These are phyloP conservation scores for Gossypium turneri DNA, from an alignment of 345 rosid genomes.

Conservation along the genomic window DNA sequence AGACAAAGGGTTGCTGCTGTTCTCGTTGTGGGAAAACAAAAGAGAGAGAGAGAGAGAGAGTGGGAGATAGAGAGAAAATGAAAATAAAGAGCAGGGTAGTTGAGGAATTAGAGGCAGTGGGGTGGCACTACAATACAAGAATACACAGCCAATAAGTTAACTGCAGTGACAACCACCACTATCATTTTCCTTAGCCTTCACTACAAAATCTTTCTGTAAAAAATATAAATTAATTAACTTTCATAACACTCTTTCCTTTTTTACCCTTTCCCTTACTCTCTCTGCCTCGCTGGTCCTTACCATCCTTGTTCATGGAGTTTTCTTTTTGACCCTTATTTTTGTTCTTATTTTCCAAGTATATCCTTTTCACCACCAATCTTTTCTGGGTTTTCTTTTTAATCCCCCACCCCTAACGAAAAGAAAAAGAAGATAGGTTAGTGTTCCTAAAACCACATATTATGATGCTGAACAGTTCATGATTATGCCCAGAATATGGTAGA, in stretches of 20 bases:
- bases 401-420: neutral
- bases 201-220: slow-evolving; percentile 22
- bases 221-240: slow-evolving; percentile 26
- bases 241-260: slow-evolving; percentile 47
- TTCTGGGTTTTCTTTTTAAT: neutral
- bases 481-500: slow-evolving; percentile 24
- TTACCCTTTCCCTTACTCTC: neutral
- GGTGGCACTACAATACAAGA: neutral
- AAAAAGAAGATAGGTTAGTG: neutral
- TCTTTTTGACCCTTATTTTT: neutral
- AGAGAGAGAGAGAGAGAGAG: neutral
- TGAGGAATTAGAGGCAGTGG: slow-evolving; percentile 32
- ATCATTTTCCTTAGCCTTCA: slow-evolving; percentile 71
- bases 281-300: neutral
- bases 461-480: slow-evolving; percentile 29
- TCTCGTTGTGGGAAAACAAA: neutral
- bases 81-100: slow-evolving; percentile 35
- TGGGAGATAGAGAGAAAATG: slow-evolving; percentile 16
- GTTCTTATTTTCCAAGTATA: slow-evolving; percentile 18
- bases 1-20: slow-evolving; percentile 24
- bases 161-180: neutral
- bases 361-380: neutral
- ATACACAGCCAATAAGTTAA: no score
- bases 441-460: slow-evolving; percentile 16
- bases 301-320: neutral